phyloP scores from a whole-genome alignment of 768 basidiomycete genomes.

The Boletellus ananas region DNA sequence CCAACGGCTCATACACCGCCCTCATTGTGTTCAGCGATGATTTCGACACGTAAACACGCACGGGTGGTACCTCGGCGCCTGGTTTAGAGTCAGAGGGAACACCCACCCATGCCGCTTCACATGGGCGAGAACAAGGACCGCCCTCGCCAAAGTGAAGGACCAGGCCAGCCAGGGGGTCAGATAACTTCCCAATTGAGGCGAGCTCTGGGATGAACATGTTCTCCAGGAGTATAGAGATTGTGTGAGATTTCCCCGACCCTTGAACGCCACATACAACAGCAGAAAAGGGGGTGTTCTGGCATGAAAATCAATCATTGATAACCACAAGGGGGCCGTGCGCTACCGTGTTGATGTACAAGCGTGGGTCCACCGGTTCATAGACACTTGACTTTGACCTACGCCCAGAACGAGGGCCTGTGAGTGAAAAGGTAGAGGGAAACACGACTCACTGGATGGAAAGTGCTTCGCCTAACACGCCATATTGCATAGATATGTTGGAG shows the following conservation, averaged over 20 bases:
- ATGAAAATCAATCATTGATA: background rate
- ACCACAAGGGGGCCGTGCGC: conserved; percentile 3
- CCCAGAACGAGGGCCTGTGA: background rate
- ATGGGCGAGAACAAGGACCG: conserved; percentile 49
- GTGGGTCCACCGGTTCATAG: conserved; percentile 37
- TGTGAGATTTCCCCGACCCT: conserved; percentile 71
- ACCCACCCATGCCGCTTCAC: conserved; percentile 60
- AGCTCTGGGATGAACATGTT: conserved; percentile 56
- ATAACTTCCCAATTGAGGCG: conserved; percentile 43
- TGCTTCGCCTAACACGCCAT: conserved; percentile 51
- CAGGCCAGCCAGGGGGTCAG: conserved; percentile 53
- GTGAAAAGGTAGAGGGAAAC: background rate
- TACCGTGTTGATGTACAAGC: conserved; percentile 65
- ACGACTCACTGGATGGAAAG: conserved; percentile 28
- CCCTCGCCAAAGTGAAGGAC: conserved; percentile 67
- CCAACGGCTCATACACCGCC: conserved; percentile 46
- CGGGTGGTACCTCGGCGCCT: conserved; percentile 23
- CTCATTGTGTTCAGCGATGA: conserved; percentile 56
- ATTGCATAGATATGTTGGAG: conserved; percentile 39
- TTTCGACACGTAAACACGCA: conserved; percentile 51
- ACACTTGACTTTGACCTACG: conserved; percentile 31
- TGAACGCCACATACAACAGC: conserved; percentile 69
- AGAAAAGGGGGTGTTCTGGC: conserved; percentile 65
- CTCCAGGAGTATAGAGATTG: conserved; percentile 61
- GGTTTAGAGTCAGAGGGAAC: conserved; percentile 28